A percentile compares a stretch with the other conserved stretches of the same genome.
Conservation (phyloP, 768 basidiomycete genomes). For the Rubroboletus satanas region DNA sequence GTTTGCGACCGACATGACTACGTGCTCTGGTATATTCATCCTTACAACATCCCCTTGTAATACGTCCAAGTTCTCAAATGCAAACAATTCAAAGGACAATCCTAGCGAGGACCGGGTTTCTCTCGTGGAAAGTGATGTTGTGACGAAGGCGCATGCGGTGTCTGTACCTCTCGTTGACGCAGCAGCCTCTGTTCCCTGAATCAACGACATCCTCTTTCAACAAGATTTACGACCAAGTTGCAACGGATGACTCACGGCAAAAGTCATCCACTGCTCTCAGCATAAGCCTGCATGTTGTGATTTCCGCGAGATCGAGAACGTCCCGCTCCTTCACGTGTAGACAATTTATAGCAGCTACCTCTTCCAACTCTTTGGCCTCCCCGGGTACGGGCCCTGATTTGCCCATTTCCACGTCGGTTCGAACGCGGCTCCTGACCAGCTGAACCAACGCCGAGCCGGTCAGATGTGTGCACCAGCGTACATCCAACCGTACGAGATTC, state of each 20-base stretch:
- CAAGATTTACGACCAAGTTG: not conserved
- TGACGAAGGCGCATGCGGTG: slow-evolving; percentile 44
- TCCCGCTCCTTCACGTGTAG: slow-evolving; percentile 52
- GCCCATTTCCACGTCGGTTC: not conserved
- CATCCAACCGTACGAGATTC: slow-evolving; percentile 44
- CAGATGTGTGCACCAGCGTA: slow-evolving; percentile 58
- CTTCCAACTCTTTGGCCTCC: slow-evolving; percentile 33
- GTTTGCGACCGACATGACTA: slow-evolving; percentile 34
- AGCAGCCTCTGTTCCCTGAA: slow-evolving; percentile 47
- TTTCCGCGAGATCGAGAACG: slow-evolving; percentile 46
- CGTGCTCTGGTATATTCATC: slow-evolving; percentile 19
- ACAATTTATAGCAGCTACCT: slow-evolving; percentile 54
- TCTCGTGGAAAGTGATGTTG: slow-evolving; percentile 15
- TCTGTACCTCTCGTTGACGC: slow-evolving; percentile 53
- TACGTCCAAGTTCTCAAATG: not conserved
- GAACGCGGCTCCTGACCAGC: slow-evolving; percentile 42
- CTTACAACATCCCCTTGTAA: slow-evolving; percentile 19
- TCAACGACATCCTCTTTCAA: not conserved
- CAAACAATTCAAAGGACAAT: slow-evolving; percentile 17
- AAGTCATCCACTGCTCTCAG: slow-evolving; percentile 42
- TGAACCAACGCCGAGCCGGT: slow-evolving; percentile 48
- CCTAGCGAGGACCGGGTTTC: slow-evolving; percentile 8
- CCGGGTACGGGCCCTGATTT: slow-evolving; percentile 2
- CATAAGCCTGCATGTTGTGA: slow-evolving; percentile 46
- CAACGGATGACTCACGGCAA: slow-evolving; percentile 44